These are phyloP conservation scores for Exophiala dermatitidis DNA, from an alignment of 2,329 filamentous ascomycete genomes.

Conservation along the genomic window DNA sequence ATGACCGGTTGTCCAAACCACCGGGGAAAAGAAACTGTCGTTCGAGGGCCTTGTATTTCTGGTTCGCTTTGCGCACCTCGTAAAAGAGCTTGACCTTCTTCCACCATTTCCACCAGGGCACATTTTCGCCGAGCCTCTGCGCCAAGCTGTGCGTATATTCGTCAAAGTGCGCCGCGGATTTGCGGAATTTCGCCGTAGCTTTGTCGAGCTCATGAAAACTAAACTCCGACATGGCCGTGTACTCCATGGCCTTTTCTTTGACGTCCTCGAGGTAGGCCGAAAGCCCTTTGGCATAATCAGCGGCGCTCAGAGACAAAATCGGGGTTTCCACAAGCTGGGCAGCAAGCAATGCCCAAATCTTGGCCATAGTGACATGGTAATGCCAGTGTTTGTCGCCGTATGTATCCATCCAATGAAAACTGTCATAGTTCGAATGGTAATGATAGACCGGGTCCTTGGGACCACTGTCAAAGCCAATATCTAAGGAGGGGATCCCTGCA, in stretches of 20 bases:
- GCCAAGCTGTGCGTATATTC: conserved; percentile 42
- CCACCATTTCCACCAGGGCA: conserved; percentile 75
- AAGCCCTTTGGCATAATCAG: conserved; percentile 56
- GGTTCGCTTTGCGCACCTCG: conserved; percentile 62
- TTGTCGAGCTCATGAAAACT: conserved; percentile 37
- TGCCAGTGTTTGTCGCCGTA: conserved; percentile 61
- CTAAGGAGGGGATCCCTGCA: conserved; percentile 58
- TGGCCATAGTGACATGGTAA: conserved; percentile 58
- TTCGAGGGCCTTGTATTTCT: conserved; percentile 77
- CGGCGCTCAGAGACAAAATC: conserved; percentile 57
- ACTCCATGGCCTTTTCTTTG: conserved; percentile 22
- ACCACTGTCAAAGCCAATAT: conserved; percentile 52
- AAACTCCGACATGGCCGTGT: conserved; percentile 12
- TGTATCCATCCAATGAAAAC: conserved; percentile 73
- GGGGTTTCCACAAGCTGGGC: conserved; percentile 56
- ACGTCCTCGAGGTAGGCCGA: conserved; percentile 36
- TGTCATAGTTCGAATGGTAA: conserved; percentile 81
- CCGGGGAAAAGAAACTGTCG: conserved; percentile 66
- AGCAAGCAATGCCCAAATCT: conserved; percentile 56
- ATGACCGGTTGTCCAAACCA: conserved; percentile 68
- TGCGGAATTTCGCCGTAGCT: conserved; percentile 44
- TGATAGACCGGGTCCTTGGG: conserved; percentile 53
- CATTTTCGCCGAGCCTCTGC: conserved; percentile 41
- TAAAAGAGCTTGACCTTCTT: conserved; percentile 58
- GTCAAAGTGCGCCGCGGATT: conserved; percentile 47